Base-by-base conservation (phyloP, 1,284 basidiomycete species). In the Dichomitus squalens region DNA sequence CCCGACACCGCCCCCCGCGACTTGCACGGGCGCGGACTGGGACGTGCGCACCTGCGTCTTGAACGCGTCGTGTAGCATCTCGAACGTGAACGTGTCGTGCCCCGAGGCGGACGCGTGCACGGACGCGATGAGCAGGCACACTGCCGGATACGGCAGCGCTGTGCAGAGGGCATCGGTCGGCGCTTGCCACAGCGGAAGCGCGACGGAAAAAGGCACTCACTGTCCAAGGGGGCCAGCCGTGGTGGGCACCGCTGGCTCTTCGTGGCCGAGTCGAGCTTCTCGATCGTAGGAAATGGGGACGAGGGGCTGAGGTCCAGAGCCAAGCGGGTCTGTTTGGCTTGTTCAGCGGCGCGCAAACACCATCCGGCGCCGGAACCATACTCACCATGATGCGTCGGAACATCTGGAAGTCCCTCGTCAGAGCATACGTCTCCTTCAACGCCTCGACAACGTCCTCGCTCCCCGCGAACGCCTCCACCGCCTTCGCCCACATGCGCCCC, bases 111-210 rank as follows among this genome's bases (percentile, higher is more conserved):
- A 75, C 7, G 79, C 76, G 64, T 92, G 91, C 58, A 81, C 74
- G 1, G 84, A 80, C 23, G 91, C 87, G 49, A 93, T 84, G 35
- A 93, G 79, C 25, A 93, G 76, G 67, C 88, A 90, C n/a, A 91
- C 71, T 0, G 81, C 77, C 9, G 91, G 88, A 67, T 92, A 92
- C 3, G 86, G 75, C 16, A 92, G 67, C 47, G 75, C 90, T 92
- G 62, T 27, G 12, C 50, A 36, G 21, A 18, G 38, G 53, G 27
- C 1, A 8, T 27, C 18, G 23, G 41, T 50, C 16, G 41, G 50
- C 23, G 21, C 14, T 40, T 31, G 27, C 40, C 25, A 29, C 27
- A 29, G 47, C 23, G 9, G 23, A 7, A 20, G 12, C 14, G 25
- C n/a, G 25, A 1, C 11, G 29, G 35, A 43, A 58, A 25, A 39